Evolutionary conservation across 2,329 filamentous ascomycete genomes (phyloP), one percentile per base, ranked within the genome.

Genomic region (Elsinoe fawcettii): DNA sequence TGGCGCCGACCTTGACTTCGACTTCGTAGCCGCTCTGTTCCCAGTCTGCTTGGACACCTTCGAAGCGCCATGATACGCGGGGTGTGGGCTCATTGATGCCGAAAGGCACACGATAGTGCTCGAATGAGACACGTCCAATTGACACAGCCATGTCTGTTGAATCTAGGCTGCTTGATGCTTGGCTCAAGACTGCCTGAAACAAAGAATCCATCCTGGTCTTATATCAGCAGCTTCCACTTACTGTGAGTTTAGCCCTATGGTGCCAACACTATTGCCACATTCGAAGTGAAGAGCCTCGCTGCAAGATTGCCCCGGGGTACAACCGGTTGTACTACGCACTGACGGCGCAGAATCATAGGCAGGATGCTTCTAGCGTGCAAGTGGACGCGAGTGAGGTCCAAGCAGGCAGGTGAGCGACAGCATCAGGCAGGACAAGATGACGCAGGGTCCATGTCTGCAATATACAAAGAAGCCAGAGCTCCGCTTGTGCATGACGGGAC

Each of bases 41-140:
- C 54, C 54, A 59, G 3, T 56, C 58, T 43, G 14, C 20, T 12
- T 57, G 20, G 18, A 46, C 47, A 3, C 5, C 39, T 34, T 46
- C 39, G 18, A 59, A 57, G 1, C 47, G 9, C 58, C 54, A 59
- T 7, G 58, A 59, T 5, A 59, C 39, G 34, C 58, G 46, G 7
- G 58, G 58, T 16, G 47, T 22, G n/a, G 22, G 25, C 25, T 51
- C 47, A 25, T 51, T 51, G 25, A 51, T 51, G 7, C 22, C 22
- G 4, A 51, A 20, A 11, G 47, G 23, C 23, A 12, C 30, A 22
- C 47, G 27, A 37, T 53, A 53, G 47, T 53, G 47, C 25, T 53
- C 47, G 18, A 53, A 53, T 9, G 27, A 34, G 20, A 53, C 5
- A 9, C 27, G 27, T 36, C 14, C 14, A n/a, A 53, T 23, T 34